Evolutionary conservation across 768 basidiomycete species (phyloP).

Genomic region (Gelatoporia subvermispora): DNA sequence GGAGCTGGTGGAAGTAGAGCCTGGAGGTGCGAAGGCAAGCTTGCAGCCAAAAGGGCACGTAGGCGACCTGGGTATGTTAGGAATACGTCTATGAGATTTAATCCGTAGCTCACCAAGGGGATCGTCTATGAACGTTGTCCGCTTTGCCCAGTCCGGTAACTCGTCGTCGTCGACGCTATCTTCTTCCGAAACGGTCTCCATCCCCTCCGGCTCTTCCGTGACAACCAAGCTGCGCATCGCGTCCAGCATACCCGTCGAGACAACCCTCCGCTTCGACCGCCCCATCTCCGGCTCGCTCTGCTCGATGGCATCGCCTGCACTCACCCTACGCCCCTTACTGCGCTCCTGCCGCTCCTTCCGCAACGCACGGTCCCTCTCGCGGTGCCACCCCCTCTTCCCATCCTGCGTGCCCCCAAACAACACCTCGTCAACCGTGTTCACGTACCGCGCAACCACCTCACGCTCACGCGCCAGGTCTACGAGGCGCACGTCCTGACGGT

Average conservation of each 20-base stretch:
- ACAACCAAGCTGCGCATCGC: slow-evolving; percentile 43
- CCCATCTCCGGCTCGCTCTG: slow-evolving; percentile 9
- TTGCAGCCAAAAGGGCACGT: slow-evolving; percentile 52
- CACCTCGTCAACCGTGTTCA: slow-evolving; percentile 77
- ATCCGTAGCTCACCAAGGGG: slow-evolving; percentile 46
- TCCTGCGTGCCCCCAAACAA: slow-evolving; percentile 61
- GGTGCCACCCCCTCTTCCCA: slow-evolving; percentile 43
- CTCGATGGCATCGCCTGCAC: slow-evolving; percentile 35
- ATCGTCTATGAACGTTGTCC: slow-evolving; percentile 48
- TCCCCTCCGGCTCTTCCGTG: slow-evolving; percentile 53
- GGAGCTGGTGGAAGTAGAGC: slow-evolving; percentile 30
- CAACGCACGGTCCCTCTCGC: slow-evolving; percentile 39
- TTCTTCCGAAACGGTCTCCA: slow-evolving; percentile 44
- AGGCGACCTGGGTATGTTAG: slow-evolving; percentile 57
- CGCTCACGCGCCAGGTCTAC: slow-evolving; percentile 54
- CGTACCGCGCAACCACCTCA: slow-evolving; percentile 51
- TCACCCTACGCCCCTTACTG: slow-evolving; percentile 44
- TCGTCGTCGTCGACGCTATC: slow-evolving; percentile 62
- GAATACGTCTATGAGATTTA: not conserved
- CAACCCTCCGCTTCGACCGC: slow-evolving; percentile 40
- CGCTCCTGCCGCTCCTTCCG: slow-evolving; percentile 37
- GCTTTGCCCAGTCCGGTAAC: slow-evolving; percentile 74
- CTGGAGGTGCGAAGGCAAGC: slow-evolving; percentile 57
- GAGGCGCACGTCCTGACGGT: slow-evolving; percentile 58
- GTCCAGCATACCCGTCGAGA: slow-evolving; percentile 57